These are phyloP conservation scores for Aspergillus asperescens DNA, from an alignment of 495 filamentous ascomycete genomes.

Conservation along the genomic window DNA sequence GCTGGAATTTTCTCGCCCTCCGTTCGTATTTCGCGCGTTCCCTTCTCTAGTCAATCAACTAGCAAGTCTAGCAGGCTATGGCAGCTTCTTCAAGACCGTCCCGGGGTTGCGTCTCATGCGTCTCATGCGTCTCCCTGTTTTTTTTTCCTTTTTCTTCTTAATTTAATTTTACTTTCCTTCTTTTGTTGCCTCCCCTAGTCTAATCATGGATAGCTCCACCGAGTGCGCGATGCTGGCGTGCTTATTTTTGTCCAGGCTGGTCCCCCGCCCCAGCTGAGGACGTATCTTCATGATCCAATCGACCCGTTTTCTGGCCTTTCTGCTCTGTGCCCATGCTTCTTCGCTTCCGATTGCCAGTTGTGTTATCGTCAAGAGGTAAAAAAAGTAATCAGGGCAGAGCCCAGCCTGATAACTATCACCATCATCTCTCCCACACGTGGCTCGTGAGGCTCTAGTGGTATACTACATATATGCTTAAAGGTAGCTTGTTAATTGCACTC, in stretches of 20 bases:
- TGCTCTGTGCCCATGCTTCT: constrained; percentile 1
- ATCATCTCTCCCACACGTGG: neutral
- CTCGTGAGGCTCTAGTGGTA: constrained; percentile 2
- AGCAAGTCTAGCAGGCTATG: neutral
- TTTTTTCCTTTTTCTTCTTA: constrained; percentile 7
- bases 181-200: constrained; percentile 11
- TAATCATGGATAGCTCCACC: constrained; percentile 13
- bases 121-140: neutral
- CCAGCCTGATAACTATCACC: constrained; percentile 1
- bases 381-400: neutral
- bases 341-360: constrained; percentile 13
- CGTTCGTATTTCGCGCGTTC: constrained; percentile 5
- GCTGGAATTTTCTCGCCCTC: neutral
- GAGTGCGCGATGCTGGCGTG: constrained; percentile 11
- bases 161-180: constrained; percentile 8
- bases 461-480: constrained; percentile 10
- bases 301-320: neutral
- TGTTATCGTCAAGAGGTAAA: neutral
- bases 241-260: constrained; percentile 11
- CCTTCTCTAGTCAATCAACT: constrained; percentile 2
- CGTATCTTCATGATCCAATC: constrained; percentile 7
- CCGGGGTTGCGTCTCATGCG: neutral
- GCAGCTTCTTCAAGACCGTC: neutral
- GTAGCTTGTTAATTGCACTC: neutral
- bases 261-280: constrained; percentile 11